Base-by-base conservation (phyloP, 352 stramenopile species). In the Globisporangium orthogonon region DNA sequence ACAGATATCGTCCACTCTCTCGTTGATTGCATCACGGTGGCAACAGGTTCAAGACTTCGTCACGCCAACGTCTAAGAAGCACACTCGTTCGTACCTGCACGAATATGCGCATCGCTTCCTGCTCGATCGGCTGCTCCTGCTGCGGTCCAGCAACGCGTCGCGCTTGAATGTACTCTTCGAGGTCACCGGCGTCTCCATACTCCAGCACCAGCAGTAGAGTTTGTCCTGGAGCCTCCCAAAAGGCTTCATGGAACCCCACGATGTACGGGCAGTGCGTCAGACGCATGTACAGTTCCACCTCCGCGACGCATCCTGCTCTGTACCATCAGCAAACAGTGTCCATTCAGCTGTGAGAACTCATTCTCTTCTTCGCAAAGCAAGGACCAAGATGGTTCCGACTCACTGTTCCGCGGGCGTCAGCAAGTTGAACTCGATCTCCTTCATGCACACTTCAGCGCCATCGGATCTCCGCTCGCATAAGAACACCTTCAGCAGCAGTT, bases 121-220 rank as follows among this genome's bases (percentile, higher is more conserved):
- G 31, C 13, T 78, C 63, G n/a, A 48, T 35, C 2, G 58, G 33
- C 18, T 43, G 2, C 23, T 52, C 7, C 31, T 43, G 2, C 23
- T 52, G 4, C 31, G 7, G 31, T 7, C 31, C 28, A 18, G 14
- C 23, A 18, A 15, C 28, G 29, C 11, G 18, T 2, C 14, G 17
- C 48, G 46, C 43, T 18, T 67, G 60, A 15, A 91, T 61, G 28
- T 70, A 71, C 1, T 51, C 43, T 13, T 86, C 66, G 2, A 95
- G 67, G 48, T 91, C 78, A 9, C 84, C 86, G 2, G 46, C 69
- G 33, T 85, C 70, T 5, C 77, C 86, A 23, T 87, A 80, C 53
- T 95, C 86, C 2, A 94, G 74, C 31, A 89, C 56, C 2, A 94
- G 49, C 18, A 84, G 31, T 31, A 91, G 58, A 30, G 66, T 31